Percentiles rank a stretch among this genome's conserved stretches.
Evolutionary conservation across 495 filamentous ascomycete genomes (phyloP).

Genomic region (Xylaria longipes): DNA sequence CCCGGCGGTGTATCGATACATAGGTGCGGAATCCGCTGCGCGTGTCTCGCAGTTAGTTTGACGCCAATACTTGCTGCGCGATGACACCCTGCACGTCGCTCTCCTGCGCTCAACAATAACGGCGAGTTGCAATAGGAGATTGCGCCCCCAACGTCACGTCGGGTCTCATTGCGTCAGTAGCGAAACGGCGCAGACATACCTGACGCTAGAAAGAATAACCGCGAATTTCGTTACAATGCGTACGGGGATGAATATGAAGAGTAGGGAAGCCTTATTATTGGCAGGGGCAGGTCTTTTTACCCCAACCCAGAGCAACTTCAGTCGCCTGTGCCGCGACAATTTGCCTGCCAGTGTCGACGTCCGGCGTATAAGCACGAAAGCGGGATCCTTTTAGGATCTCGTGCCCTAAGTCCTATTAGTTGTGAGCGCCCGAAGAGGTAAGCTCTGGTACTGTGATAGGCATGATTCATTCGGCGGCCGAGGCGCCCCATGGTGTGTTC

Average conservation of each 20-base stretch:
- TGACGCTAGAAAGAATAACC: background rate
- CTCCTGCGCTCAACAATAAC: conserved; percentile 1
- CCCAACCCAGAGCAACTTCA: conserved; percentile 24
- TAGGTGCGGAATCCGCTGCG: conserved; percentile 7
- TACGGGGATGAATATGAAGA: background rate
- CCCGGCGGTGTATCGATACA: conserved; percentile 27
- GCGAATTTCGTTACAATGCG: background rate
- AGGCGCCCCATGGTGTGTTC: conserved; percentile 24
- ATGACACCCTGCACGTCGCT: conserved; percentile 17
- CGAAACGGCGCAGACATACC: conserved; percentile 19
- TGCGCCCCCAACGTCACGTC: conserved; percentile 4
- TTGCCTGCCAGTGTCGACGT: background rate
- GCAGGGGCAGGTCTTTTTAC: conserved; percentile 17
- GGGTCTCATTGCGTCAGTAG: conserved; percentile 29
- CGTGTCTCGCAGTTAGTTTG: background rate
- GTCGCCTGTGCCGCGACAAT: conserved; percentile 10
- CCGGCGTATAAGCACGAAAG: conserved; percentile 1
- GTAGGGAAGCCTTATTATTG: conserved; percentile 1
- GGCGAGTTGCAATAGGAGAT: background rate
- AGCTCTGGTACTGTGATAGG: conserved; percentile 1
- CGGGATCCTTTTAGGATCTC: background rate
- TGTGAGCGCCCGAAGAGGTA: conserved; percentile 2
- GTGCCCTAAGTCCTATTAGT: background rate
- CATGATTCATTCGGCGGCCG: conserved; percentile 17
- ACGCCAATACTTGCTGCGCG: background rate